phyloP scores from a whole-genome alignment of 1,139 yeast genomes.

The Lodderomyces parapsilosis region DNA sequence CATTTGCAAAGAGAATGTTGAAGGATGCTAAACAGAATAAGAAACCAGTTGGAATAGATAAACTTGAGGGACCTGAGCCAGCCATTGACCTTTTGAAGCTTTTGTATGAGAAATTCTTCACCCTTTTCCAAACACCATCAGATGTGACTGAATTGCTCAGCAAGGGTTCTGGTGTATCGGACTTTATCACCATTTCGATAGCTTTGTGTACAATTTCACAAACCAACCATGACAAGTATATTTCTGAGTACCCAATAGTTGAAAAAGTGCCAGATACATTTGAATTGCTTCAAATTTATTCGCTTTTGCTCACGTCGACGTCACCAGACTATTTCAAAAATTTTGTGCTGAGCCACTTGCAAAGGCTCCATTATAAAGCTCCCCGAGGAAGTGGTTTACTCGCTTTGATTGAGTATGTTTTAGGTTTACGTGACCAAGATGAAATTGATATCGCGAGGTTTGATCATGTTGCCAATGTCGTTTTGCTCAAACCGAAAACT shows the following conservation, averaged over 20 bases:
- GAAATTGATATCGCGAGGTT: constrained; percentile 64
- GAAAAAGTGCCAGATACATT: constrained; percentile 52
- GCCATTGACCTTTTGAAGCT: constrained; percentile 29
- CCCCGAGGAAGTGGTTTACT: constrained; percentile 61
- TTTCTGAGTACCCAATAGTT: constrained; percentile 17
- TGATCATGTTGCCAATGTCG: constrained; percentile 60
- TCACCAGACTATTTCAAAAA: constrained; percentile 39
- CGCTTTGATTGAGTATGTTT: constrained; percentile 69
- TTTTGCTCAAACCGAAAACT: constrained; percentile 59
- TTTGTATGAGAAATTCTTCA: constrained; percentile 32
- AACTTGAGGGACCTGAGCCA: constrained; percentile 14
- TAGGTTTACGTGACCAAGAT: constrained; percentile 75
- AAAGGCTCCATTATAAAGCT: constrained; percentile 55
- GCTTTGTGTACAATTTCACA: constrained; percentile 48
- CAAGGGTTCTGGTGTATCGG: constrained; percentile 74
- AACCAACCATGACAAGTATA: constrained; percentile 13
- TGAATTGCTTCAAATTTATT: constrained; percentile 56
- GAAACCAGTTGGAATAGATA: constrained; percentile 23
- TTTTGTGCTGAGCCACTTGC: constrained; percentile 46
- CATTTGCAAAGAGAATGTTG: constrained; percentile 58
- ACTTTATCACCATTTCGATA: constrained; percentile 58
- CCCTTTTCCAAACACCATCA: constrained; percentile 34
- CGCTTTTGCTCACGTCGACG: constrained; percentile 48
- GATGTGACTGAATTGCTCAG: constrained; percentile 57
- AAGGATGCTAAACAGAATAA: constrained; percentile 38